phyloP scores from a whole-genome alignment of 192 early-diverging fungal species.

The Dissophora globulifera region DNA sequence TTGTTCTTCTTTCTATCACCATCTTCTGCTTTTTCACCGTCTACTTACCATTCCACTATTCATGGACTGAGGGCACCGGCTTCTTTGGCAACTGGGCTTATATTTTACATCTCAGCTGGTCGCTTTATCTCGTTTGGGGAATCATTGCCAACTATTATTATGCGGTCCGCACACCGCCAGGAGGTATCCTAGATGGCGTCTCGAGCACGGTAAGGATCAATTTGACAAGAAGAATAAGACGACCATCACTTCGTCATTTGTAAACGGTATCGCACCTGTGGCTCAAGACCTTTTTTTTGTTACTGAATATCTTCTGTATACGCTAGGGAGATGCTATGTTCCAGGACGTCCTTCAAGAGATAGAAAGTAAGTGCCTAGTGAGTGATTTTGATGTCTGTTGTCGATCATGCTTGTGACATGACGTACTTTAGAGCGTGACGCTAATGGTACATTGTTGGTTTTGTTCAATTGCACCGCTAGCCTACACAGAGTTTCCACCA shows the following conservation, averaged over 20 bases:
- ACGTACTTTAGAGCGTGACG: constrained; percentile 44
- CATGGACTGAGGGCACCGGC: constrained; percentile 55
- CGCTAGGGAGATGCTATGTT: constrained; percentile 54
- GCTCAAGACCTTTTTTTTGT: neutral
- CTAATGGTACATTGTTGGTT: constrained; percentile 10
- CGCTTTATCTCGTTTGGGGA: constrained; percentile 62
- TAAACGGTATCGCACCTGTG: too few species aligned
- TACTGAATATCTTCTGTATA: neutral
- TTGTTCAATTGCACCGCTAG: constrained; percentile 6
- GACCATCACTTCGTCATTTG: too few species aligned
- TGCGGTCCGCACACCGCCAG: constrained; percentile 64
- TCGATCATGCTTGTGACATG: too few species aligned
- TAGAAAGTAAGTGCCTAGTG: constrained; percentile 55
- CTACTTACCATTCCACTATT: constrained; percentile 58
- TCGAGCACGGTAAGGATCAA: constrained; percentile 28
- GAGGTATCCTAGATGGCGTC: constrained; percentile 53
- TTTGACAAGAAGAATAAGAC: too few species aligned
- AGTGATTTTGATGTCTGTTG: too few species aligned
- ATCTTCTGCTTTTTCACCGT: constrained; percentile 57
- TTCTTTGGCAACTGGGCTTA: constrained; percentile 51
- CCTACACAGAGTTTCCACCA: constrained; percentile 29
- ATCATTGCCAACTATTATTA: constrained; percentile 67
- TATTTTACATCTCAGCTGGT: constrained; percentile 38
- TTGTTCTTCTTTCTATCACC: constrained; percentile 57
- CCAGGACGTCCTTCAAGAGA: constrained; percentile 57